Conservation (phyloP, 768 basidiomycete genomes). For the Agrocybe chaxingu region DNA sequence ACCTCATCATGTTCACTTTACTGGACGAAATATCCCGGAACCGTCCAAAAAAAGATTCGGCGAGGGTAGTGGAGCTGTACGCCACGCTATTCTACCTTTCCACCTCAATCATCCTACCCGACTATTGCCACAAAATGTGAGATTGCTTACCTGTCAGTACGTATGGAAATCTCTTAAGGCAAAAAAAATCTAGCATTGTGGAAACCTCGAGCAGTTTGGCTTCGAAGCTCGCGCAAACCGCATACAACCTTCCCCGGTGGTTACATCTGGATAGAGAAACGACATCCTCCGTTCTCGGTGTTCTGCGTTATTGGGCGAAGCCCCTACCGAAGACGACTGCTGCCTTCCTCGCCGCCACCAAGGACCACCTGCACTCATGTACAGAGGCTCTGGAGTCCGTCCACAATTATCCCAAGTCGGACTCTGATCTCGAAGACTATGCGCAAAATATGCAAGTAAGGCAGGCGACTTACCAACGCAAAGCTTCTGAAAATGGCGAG, state of each 20-base stretch:
- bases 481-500: too few species aligned
- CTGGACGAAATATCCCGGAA: not conserved
- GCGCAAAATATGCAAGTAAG: not conserved
- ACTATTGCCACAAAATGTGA: constrained; percentile 13
- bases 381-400: not conserved
- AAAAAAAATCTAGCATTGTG: not conserved
- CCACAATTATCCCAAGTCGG: not conserved
- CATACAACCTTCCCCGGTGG: not conserved
- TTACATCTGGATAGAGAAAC: constrained; percentile 5
- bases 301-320: constrained; percentile 14
- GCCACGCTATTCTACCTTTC: constrained; percentile 13
- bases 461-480: not conserved
- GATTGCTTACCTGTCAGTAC: not conserved
- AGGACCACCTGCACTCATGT: not conserved
- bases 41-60: too few species aligned
- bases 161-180: not conserved
- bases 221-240: not conserved
- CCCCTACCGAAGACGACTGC: constrained; percentile 11
- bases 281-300: constrained; percentile 3
- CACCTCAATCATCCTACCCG: constrained; percentile 11
- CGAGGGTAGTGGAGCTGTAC: constrained; percentile 2
- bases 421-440: not conserved
- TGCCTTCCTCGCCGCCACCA: not conserved
- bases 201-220: not conserved
- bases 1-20: not conserved